Percentiles rank a stretch among this genome's conserved stretches.
Conservation (phyloP, 768 basidiomycete genomes). For the Macrocybe gigantea region DNA sequence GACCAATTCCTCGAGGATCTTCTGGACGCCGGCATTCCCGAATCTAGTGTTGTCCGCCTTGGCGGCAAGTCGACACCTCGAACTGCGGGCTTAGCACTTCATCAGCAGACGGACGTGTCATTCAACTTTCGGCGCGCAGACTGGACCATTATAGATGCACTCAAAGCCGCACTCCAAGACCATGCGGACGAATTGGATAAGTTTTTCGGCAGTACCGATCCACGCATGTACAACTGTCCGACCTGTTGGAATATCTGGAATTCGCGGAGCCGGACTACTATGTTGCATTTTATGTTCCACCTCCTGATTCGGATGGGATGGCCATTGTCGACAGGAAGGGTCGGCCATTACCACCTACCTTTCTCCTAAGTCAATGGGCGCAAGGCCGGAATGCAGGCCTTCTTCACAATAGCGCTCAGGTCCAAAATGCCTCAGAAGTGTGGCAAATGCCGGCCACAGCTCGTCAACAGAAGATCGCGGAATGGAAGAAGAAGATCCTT, state of each 20-base stretch:
- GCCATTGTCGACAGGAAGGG: slow-evolving; percentile 33
- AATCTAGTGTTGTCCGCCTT: slow-evolving; percentile 44
- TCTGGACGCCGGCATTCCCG: slow-evolving; percentile 51
- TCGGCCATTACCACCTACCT: slow-evolving; percentile 23
- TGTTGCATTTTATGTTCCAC: slow-evolving; percentile 39
- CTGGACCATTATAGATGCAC: slow-evolving; percentile 34
- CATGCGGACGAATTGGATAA: slow-evolving; percentile 16
- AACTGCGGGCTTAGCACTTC: slow-evolving; percentile 41
- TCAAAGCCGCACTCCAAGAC: slow-evolving; percentile 20
- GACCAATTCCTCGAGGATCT: slow-evolving; percentile 66
- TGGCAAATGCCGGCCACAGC: slow-evolving; percentile 28
- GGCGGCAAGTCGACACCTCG: slow-evolving; percentile 47
- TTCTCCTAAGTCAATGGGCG: slow-evolving; percentile 45
- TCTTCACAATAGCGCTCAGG: slow-evolving; percentile 20
- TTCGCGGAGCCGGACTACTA: slow-evolving; percentile 43
- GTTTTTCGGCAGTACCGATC: slow-evolving; percentile 15
- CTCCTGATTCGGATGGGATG: slow-evolving; percentile 36
- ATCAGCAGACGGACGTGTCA: slow-evolving; percentile 23
- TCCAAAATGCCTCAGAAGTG: slow-evolving; percentile 14
- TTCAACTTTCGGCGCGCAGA: slow-evolving; percentile 19
- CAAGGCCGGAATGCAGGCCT: slow-evolving; percentile 38
- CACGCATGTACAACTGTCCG: slow-evolving; percentile 12
- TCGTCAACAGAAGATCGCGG: slow-evolving; percentile 18
- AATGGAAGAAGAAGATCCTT: slow-evolving; percentile 32
- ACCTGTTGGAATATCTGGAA: slow-evolving; percentile 42